Evolutionary conservation across 768 basidiomycete genomes (phyloP), one percentile per base, ranked within the genome.

Genomic region (Pleurotus eryngii): DNA sequence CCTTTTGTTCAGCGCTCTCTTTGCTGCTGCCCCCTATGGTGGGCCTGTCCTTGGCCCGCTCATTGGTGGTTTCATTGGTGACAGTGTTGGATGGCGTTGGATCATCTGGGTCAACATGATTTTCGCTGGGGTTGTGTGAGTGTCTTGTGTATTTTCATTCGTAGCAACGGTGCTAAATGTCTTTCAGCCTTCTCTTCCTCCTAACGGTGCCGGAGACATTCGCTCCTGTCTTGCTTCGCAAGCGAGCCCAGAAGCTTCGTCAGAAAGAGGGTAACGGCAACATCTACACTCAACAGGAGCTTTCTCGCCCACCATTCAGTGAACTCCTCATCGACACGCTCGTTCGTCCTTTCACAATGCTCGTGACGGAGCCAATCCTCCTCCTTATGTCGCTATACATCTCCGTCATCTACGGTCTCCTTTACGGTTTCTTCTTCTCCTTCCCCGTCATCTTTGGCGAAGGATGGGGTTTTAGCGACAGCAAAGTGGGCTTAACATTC

Each of bases 61-160:
- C 53, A 72, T 79, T n/a, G 81, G 79, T 54, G 77, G 78, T 11
- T 75, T 75, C 51, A 74, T 77, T 56, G 72, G 76, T 6, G 74
- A 76, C 56, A 69, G 63, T 38, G 59, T 74, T 27, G 76, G 76
- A 15, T 72, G 71, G 72, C 66, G 69, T 5, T 72, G 71, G 71
- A 69, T 73, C 24, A 59, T 71, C 49, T 73, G 72, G 71, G 70
- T 69, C 61, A 75, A 73, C 64, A 70, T 76, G 66, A 73, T 77
- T 59, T 74, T 76, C 60, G 71, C 75, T 1, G 70, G 66, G 12
- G 67, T 70, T 35, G 67, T 75, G 55, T 65, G 59, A 38, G 49
- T 35, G 30, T 35, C 8, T 67, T 35, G 24, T 61, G 14, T 35
- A 60, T 8, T 38, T 64, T 18, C 56, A 2, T 4, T 11, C 5